These are phyloP conservation scores for Bauhinia variegata DNA, from an alignment of 306 rosid genomes.

Conservation along the genomic window DNA sequence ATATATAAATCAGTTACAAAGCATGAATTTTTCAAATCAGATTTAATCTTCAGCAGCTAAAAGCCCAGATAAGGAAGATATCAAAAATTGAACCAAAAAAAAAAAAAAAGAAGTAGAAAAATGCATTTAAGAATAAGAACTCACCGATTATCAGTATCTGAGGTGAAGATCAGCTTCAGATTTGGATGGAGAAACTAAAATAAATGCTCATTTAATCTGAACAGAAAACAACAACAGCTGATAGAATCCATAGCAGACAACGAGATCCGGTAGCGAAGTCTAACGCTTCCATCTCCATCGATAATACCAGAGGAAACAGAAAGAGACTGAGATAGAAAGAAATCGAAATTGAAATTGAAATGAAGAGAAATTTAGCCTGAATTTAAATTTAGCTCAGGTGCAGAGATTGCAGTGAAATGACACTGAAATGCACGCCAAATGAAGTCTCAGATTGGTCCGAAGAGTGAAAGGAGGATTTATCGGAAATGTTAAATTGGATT, in stretches of 20 bases:
- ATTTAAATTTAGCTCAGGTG: conserved; percentile 25
- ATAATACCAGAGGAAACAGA: conserved; percentile 50
- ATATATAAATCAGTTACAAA: neutral
- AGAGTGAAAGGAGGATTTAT: neutral
- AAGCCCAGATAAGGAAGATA: too few species aligned
- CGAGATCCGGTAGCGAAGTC: conserved; percentile 29
- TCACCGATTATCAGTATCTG: conserved; percentile 46
- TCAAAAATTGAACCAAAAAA: too few species aligned
- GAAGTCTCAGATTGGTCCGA: conserved; percentile 16
- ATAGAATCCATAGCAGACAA: conserved; percentile 13
- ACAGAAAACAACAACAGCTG: conserved; percentile 14
- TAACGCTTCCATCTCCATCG: conserved; percentile 59
- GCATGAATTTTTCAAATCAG: neutral
- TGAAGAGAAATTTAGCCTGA: conserved; percentile 35
- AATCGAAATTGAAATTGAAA: conserved; percentile 39
- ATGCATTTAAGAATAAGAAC: conserved; percentile 17
- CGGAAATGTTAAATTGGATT: neutral
- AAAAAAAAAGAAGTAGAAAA: neutral
- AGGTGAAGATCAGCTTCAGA: conserved; percentile 43
- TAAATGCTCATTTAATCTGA: conserved; percentile 32
- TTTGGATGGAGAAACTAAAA: conserved; percentile 26
- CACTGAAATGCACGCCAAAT: conserved; percentile 53
- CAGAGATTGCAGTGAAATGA: conserved; percentile 10
- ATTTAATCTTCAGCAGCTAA: conserved; percentile 1
- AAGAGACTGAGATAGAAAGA: conserved; percentile 22